Conservation (phyloP, 352 stramenopile genomes). For the Globisporangium echinulatum region DNA sequence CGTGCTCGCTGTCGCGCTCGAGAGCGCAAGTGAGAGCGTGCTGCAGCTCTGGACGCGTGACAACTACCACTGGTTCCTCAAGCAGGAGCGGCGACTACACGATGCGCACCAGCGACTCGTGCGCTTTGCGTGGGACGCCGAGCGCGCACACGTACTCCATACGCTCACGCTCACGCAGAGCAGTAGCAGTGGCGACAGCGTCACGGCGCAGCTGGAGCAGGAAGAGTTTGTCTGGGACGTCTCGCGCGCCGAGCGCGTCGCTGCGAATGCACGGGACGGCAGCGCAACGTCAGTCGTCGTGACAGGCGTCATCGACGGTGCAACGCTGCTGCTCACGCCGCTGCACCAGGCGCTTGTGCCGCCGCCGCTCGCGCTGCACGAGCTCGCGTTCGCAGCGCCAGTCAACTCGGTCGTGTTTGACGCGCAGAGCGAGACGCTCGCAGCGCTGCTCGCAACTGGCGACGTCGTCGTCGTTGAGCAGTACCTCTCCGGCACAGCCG, state of each 20-base stretch:
- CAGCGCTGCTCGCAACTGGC: conserved; percentile 33
- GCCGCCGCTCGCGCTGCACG: conserved; percentile 51
- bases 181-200: conserved; percentile 13
- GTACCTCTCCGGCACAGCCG: conserved; percentile 19
- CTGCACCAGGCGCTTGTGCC: conserved; percentile 59
- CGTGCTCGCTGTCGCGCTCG: conserved; percentile 51
- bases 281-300: conserved; percentile 27
- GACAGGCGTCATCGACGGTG: conserved; percentile 51
- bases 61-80: conserved; percentile 86
- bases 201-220: conserved; percentile 21
- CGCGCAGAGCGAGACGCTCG: conserved; percentile 25
- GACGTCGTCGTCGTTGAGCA: conserved; percentile 39
- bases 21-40: conserved; percentile 10
- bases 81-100: conserved; percentile 44
- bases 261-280: conserved; percentile 1
- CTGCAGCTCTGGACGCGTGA: conserved; percentile 69
- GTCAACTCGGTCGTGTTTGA: conserved; percentile 63
- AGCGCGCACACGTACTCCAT: conserved; percentile 32
- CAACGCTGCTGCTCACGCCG: conserved; percentile 56
- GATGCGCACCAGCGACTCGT: conserved; percentile 15
- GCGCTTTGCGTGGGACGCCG: conserved; percentile 53
- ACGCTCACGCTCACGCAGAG: conserved; percentile 16
- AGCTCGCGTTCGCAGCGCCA: conserved; percentile 25
- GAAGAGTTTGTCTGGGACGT: conserved; percentile 53
- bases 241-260: conserved; percentile 13